Base-by-base conservation (phyloP, 192 early-diverging fungal species). In the Rhizoclosmatium sp. region DNA sequence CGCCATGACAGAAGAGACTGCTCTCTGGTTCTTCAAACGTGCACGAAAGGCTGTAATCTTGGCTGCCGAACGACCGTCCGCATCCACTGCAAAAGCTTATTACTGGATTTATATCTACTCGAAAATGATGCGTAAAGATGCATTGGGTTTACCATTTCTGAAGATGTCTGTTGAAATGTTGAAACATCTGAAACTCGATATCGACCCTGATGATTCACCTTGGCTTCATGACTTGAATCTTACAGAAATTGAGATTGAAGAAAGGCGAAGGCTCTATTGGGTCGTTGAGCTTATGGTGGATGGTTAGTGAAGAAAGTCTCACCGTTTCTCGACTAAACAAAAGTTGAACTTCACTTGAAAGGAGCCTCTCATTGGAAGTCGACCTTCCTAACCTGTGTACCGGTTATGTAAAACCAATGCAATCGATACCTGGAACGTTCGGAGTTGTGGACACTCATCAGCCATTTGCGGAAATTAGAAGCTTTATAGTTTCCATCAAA, bases 121-220 rank as follows among this genome's bases (percentile, higher is more conserved):
- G 2, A 69, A 7, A 16, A 12, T 7, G 51, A 54, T 12, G 5
- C 9, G 51, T 16, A 7, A 54, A 54, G 9, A 7, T 54, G 51
- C 51, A 54, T 12, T 54, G 5, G 51, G 51, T 12, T 54, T 16
- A 54, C 16, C 51, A 12, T 54, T 54, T 16, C 16, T 54, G 1
- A 16, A 7, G 16, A 54, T 16, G 5, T 7, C 51, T 16, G 16
- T 54, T 12, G 51, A 54, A 7, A 54, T 54, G 51, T 0, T 54
- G 5, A 54, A 12, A 54, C 16, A 12, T 16, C 45, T 69, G 16
- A 21, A 47, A n/a, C 21, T 69, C 40, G 12, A 42, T 21, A 44
- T 69, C 12, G 67, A 69, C 44, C 67, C 67, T 12, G 67, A 69
- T 47, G 40, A 19, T 46, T 69, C 67, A 5, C 67, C 67, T 9